Percentiles rank a stretch among this genome's conserved stretches.
Conservation (phyloP, 106 monocot species). For the Vanilla planifolia region DNA sequence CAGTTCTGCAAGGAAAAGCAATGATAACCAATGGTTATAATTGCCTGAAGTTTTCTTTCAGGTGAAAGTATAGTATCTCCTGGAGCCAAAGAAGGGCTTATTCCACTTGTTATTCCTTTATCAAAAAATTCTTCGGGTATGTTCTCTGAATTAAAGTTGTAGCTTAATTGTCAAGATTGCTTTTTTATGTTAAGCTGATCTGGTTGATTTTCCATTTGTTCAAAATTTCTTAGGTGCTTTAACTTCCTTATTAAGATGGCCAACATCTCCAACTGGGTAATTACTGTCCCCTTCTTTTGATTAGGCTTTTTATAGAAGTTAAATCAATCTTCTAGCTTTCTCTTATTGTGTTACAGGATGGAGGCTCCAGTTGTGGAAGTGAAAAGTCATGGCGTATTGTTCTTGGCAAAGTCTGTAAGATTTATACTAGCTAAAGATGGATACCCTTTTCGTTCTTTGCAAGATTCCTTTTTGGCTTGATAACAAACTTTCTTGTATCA, state of each 20-base stretch:
- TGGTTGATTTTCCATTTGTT: background rate
- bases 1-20: too few relatives aligned
- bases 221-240: slow-evolving; percentile 50
- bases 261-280: slow-evolving; percentile 90
- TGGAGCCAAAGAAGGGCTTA: slow-evolving; percentile 69
- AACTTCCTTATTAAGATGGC: slow-evolving; percentile 91
- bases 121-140: slow-evolving; percentile 76
- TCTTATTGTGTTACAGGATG: slow-evolving; percentile 62
- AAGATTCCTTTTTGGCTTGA: too few relatives aligned
- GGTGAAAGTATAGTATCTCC: slow-evolving; percentile 79
- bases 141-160: slow-evolving; percentile 5
- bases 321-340: too few relatives aligned
- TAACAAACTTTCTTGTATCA: too few relatives aligned
- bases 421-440: background rate
- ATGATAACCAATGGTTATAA: too few relatives aligned
- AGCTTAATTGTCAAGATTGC: background rate
- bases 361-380: slow-evolving; percentile 98
- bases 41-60: too few relatives aligned
- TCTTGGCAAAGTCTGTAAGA: slow-evolving; percentile 92
- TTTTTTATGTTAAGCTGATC: slow-evolving; percentile 1
- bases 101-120: slow-evolving; percentile 84
- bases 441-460: too few relatives aligned
- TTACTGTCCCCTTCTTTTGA: slow-evolving; percentile 9
- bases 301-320: too few relatives aligned
- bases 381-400: slow-evolving; percentile 82